These are phyloP conservation scores for Globisporangium yorkense DNA, from an alignment of 352 stramenopile species.

Conservation along the genomic window DNA sequence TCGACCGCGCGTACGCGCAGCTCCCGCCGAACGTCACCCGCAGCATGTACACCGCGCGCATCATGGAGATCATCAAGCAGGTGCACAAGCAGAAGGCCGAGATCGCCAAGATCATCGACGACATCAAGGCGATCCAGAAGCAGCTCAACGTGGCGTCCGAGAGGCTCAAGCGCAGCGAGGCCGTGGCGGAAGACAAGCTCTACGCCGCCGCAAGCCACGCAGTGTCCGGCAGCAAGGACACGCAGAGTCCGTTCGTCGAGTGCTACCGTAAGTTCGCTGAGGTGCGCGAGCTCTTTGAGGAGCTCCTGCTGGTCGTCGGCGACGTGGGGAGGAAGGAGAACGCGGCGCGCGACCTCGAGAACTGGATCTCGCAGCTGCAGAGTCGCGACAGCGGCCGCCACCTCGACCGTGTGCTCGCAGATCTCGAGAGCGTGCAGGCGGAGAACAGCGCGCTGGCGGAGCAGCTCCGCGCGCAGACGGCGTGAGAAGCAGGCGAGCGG, in stretches of 20 bases:
- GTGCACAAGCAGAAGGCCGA: conserved; percentile 87
- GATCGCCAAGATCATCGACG: conserved; percentile 74
- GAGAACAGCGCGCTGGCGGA: conserved; percentile 66
- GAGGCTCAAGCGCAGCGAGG: conserved; percentile 81
- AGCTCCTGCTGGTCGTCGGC: conserved; percentile 56
- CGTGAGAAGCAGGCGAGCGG: background rate
- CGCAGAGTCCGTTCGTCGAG: conserved; percentile 46
- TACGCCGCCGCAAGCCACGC: conserved; percentile 43
- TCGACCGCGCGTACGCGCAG: conserved; percentile 55
- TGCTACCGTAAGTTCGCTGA: conserved; percentile 83
- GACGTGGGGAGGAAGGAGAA: conserved; percentile 82
- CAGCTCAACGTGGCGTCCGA: conserved; percentile 70
- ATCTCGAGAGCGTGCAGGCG: conserved; percentile 60
- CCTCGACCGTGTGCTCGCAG: conserved; percentile 61
- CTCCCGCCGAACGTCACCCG: conserved; percentile 53
- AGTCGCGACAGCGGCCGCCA: conserved; percentile 64
- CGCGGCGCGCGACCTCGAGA: conserved; percentile 61
- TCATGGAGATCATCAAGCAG: conserved; percentile 90
- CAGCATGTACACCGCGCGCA: conserved; percentile 81
- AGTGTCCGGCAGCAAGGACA: conserved; percentile 11
- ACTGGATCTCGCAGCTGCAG: conserved; percentile 78
- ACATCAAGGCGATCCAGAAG: conserved; percentile 75
- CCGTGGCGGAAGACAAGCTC: conserved; percentile 80
- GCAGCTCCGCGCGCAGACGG: conserved; percentile 27
- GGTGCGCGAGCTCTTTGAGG: conserved; percentile 80